Evolutionary conservation across 345 rosid species (phyloP).

Genomic region (Acer yangbiense): DNA sequence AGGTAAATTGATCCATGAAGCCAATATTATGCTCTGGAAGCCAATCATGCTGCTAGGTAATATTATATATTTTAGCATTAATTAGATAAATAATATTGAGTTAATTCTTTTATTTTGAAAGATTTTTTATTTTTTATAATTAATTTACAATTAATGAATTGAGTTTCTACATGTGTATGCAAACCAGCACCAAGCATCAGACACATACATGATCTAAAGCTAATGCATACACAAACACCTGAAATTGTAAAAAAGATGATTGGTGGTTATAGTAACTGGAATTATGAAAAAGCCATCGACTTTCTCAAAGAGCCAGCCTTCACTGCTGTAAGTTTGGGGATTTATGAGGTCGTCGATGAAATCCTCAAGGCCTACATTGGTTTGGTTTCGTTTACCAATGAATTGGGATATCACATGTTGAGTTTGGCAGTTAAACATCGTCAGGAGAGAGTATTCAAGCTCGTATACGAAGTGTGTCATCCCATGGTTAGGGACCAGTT

Average conservation of each 20-base stretch:
- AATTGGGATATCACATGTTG: background rate
- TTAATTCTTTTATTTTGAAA: background rate
- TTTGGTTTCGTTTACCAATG: background rate
- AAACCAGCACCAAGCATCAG: background rate
- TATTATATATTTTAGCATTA: too few relatives aligned
- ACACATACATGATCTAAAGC: background rate
- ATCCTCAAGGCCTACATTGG: background rate
- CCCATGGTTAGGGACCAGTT: background rate
- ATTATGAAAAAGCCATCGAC: background rate
- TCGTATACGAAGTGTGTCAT: background rate
- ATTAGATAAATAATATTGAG: too few relatives aligned
- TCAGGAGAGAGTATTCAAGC: conserved; percentile 22
- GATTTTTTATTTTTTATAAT: background rate
- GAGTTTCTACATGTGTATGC: background rate
- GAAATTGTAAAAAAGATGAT: conserved; percentile 7
- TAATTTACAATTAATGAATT: background rate
- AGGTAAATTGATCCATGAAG: background rate
- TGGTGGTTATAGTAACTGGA: background rate
- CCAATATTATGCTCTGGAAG: background rate
- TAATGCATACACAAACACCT: background rate
- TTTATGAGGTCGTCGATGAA: background rate
- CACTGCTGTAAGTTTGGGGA: background rate
- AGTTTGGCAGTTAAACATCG: conserved; percentile 10
- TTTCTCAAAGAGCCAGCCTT: background rate
- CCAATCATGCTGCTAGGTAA: background rate